Conservation (phyloP, 2,329 filamentous ascomycete genomes). For the Epichloe baconii region DNA sequence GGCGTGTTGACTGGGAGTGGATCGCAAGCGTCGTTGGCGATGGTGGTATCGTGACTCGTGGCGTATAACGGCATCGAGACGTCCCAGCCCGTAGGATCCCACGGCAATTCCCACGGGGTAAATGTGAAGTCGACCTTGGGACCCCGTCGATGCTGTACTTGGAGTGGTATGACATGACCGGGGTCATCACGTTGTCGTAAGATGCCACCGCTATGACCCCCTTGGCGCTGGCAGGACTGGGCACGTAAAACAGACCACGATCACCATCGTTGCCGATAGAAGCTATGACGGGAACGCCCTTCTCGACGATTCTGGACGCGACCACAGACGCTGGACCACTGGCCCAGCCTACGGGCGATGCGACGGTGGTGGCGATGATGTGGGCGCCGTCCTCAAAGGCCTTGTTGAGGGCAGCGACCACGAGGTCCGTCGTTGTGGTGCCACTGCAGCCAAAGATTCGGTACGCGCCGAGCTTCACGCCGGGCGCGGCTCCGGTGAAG, state of each 20-base stretch:
- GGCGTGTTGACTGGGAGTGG: constrained; percentile 32
- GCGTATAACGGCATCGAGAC: constrained; percentile 16
- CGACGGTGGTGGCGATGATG: constrained; percentile 22
- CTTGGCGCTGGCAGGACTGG: constrained; percentile 25
- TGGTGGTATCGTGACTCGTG: constrained; percentile 20
- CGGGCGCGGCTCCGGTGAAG: constrained; percentile 27
- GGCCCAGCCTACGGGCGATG: constrained; percentile 12
- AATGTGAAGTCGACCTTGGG: background rate
- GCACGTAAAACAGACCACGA: constrained; percentile 26
- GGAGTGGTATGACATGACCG: constrained; percentile 23
- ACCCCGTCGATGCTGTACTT: constrained; percentile 20
- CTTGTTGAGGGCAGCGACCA: constrained; percentile 25
- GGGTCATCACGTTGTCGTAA: constrained; percentile 25
- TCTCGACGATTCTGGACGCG: constrained; percentile 27
- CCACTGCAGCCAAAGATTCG: constrained; percentile 23
- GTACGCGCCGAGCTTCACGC: constrained; percentile 26
- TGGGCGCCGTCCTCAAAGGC: constrained; percentile 27
- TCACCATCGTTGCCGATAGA: constrained; percentile 32
- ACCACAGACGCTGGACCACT: constrained; percentile 22
- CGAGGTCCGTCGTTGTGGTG: constrained; percentile 19
- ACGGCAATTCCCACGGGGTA: background rate
- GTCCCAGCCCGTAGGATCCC: constrained; percentile 1
- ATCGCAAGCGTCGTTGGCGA: constrained; percentile 17
- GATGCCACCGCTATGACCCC: constrained; percentile 31
- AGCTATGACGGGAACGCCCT: constrained; percentile 26